A percentile compares a stretch with the other conserved stretches of the same genome.
These are phyloP conservation scores for Lenzites betulinus DNA, from an alignment of 768 basidiomycete species.

Conservation along the genomic window DNA sequence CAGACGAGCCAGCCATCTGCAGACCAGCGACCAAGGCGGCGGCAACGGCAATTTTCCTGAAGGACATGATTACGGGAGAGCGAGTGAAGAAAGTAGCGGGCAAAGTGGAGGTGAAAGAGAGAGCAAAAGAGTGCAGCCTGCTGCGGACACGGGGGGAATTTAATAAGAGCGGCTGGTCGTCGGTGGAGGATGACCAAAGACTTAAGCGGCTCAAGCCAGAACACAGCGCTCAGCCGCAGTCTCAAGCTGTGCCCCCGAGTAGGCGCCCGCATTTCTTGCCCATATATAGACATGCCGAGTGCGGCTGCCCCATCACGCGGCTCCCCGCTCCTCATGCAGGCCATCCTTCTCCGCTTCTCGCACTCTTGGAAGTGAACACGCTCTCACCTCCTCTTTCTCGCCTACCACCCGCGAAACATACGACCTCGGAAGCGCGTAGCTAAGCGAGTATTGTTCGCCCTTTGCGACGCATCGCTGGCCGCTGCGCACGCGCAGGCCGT, in stretches of 20 bases:
- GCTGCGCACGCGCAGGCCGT: too few species aligned
- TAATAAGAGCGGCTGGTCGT: constrained; percentile 2
- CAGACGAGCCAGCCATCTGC: constrained; percentile 22
- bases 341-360: background rate
- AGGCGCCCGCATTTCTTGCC: background rate
- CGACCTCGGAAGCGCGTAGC: too few species aligned
- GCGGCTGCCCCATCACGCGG: background rate
- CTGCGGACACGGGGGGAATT: constrained; percentile 14
- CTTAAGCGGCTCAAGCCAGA: background rate
- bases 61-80: constrained; percentile 11
- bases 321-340: background rate
- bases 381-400: too few species aligned
- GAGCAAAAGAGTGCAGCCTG: constrained; percentile 20
- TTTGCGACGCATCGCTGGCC: too few species aligned
- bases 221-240: background rate
- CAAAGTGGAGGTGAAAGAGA: background rate
- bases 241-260: background rate
- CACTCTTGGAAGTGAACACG: too few species aligned
- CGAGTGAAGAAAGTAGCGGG: background rate
- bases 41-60: constrained; percentile 13
- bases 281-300: constrained; percentile 1
- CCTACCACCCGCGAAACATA: too few species aligned
- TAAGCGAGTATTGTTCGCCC: too few species aligned
- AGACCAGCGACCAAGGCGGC: constrained; percentile 21
- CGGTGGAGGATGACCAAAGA: constrained; percentile 12